Conservation (phyloP, 2,329 filamentous ascomycete species). For the Colletotrichum tanaceti region DNA sequence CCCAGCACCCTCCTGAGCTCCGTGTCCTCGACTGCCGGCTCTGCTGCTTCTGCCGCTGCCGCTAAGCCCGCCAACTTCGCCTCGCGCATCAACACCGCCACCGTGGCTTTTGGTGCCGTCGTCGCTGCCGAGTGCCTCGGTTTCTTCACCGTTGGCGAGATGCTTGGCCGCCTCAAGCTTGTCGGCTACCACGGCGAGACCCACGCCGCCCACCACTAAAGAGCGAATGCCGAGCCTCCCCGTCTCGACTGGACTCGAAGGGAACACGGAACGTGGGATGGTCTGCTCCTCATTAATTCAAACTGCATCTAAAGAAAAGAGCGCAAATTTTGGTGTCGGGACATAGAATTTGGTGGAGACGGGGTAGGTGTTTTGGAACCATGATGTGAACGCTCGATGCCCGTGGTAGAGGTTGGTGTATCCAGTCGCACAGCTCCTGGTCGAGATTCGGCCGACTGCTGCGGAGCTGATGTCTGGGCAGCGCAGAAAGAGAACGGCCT, state of each 20-base stretch:
- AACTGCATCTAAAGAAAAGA: slow-evolving; percentile 38
- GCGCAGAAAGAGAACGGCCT: slow-evolving; percentile 19
- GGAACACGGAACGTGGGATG: slow-evolving; percentile 1
- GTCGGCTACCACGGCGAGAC: slow-evolving; percentile 86
- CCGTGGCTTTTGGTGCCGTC: slow-evolving; percentile 80
- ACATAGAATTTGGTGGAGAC: slow-evolving; percentile 32
- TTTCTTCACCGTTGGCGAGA: slow-evolving; percentile 98
- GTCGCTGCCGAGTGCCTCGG: slow-evolving; percentile 87
- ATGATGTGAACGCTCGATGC: slow-evolving; percentile 36
- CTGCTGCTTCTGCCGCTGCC: slow-evolving; percentile 65
- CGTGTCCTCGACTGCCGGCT: slow-evolving; percentile 67
- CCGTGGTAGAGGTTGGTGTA: slow-evolving; percentile 36
- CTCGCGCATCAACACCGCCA: slow-evolving; percentile 69
- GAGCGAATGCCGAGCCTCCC: slow-evolving; percentile 11
- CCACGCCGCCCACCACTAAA: slow-evolving; percentile 69
- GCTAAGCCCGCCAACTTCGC: slow-evolving; percentile 52
- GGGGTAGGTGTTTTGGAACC: slow-evolving; percentile 26
- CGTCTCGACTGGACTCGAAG: slow-evolving; percentile 15
- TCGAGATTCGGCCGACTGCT: slow-evolving; percentile 2
- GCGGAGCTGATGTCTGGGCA: slow-evolving; percentile 19
- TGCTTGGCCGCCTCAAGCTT: slow-evolving; percentile 94
- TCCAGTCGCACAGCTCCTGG: slow-evolving; percentile 11
- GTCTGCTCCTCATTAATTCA: slow-evolving; percentile 35
- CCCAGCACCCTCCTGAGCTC: slow-evolving; percentile 69
- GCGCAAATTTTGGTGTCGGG: slow-evolving; percentile 32